These are phyloP conservation scores for Zizania palustris DNA, from an alignment of 202 grass and related monocot genomes.

Conservation along the genomic window DNA sequence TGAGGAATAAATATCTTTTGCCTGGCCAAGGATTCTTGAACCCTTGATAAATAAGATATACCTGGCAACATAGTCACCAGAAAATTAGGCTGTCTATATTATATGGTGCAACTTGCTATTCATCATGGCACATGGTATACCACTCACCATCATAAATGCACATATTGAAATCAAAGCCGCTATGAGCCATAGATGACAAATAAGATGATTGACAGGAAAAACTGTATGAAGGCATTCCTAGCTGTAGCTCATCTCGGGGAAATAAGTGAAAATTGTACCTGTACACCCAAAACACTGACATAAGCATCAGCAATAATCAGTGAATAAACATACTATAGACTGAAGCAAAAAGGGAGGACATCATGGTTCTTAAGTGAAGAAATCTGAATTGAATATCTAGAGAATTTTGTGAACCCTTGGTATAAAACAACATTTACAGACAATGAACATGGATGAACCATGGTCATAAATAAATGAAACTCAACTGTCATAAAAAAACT, in stretches of 20 bases:
- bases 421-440: constrained; percentile 18
- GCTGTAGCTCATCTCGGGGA: constrained; percentile 75
- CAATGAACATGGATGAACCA: constrained; percentile 22
- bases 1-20: constrained; percentile 49
- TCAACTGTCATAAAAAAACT: neutral
- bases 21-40: constrained; percentile 80
- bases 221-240: constrained; percentile 84
- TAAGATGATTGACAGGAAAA: constrained; percentile 91
- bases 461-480: constrained; percentile 17
- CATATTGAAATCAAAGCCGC: constrained; percentile 98
- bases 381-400: neutral
- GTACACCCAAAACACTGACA: constrained; percentile 35
- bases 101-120: constrained; percentile 33
- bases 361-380: neutral
- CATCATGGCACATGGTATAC: constrained; percentile 1
- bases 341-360: constrained; percentile 12
- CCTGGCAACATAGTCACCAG: constrained; percentile 52
- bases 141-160: constrained; percentile 90
- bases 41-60: constrained; percentile 93
- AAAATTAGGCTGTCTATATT: constrained; percentile 28
- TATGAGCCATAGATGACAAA: constrained; percentile 76
- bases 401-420: neutral
- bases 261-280: constrained; percentile 99
- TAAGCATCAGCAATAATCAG: constrained; percentile 37
- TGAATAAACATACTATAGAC: constrained; percentile 16